A percentile compares a stretch with the other conserved stretches of the same genome.
Conservation (phyloP, 2,329 filamentous ascomycete genomes). For the Fusarium brevicatenulatum region DNA sequence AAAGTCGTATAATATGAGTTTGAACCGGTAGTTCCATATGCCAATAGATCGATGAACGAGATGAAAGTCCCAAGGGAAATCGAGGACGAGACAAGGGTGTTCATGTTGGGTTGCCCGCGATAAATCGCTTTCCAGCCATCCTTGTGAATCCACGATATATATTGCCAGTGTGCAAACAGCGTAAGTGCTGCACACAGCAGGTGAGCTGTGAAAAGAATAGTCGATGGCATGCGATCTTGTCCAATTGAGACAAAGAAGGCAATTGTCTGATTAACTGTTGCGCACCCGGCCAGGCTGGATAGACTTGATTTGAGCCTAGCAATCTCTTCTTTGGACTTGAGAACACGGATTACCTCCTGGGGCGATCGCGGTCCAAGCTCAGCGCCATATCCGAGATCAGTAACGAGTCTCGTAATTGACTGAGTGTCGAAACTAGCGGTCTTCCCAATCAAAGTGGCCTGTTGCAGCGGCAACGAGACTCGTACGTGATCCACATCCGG, state of each 20-base stretch:
- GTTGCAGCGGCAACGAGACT: neutral
- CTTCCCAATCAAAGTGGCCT: neutral
- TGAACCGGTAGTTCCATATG: neutral
- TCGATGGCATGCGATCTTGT: neutral
- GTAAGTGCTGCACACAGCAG: neutral
- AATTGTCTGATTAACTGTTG: neutral
- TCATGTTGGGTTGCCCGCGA: neutral
- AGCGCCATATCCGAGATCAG: neutral
- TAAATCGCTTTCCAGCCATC: neutral
- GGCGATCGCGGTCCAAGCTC: neutral
- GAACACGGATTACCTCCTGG: neutral
- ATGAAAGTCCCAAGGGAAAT: neutral
- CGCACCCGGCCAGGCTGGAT: neutral
- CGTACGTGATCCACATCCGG: neutral
- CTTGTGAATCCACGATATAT: neutral
- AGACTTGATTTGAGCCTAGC: neutral
- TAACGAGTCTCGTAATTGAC: neutral
- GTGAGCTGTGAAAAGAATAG: neutral
- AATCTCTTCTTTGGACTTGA: neutral
- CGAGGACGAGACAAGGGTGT: neutral
- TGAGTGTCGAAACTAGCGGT: neutral
- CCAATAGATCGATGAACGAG: neutral
- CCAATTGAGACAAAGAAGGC: fast-evolving
- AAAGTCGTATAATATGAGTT: neutral
- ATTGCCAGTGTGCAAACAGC: neutral